Evolutionary conservation across 345 rosid genomes (phyloP).

Genomic region (Melastoma malabathricum): DNA sequence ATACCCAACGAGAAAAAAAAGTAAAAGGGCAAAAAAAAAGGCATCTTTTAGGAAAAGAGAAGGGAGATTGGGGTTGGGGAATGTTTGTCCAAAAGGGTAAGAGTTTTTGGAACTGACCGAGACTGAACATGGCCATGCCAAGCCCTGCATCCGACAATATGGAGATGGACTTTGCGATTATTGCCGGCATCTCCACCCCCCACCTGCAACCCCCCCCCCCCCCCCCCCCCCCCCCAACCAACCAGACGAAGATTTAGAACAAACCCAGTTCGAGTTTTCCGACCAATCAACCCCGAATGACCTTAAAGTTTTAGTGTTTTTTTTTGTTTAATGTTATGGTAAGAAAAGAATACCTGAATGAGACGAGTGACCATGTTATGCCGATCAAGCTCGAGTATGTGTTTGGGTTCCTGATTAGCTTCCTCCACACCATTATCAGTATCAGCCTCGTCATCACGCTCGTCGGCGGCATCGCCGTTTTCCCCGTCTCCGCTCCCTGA

Average conservation of each 20-base stretch:
- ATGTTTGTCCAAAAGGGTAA: not conserved
- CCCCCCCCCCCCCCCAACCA: too few species aligned
- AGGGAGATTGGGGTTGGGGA: not conserved
- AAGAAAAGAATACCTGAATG: conserved; percentile 37
- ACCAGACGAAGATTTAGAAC: conserved; percentile 4
- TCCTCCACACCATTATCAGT: conserved; percentile 92
- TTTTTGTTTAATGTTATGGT: not conserved
- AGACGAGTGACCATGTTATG: conserved; percentile 85
- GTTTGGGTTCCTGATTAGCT: conserved; percentile 87
- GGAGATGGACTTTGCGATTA: conserved; percentile 89
- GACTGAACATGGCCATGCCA: conserved; percentile 99
- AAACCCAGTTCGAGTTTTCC: not conserved
- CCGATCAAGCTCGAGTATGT: conserved; percentile 90
- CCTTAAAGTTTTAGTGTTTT: not conserved
- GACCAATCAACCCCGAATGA: not conserved
- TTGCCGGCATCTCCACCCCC: conserved; percentile 87
- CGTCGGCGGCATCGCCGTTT: conserved; percentile 46
- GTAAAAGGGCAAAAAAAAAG: conserved; percentile 1
- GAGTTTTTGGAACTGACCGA: conserved; percentile 52
- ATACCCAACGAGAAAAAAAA: conserved; percentile 8
- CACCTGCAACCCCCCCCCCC: conserved; percentile 44
- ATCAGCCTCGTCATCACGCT: conserved; percentile 59
- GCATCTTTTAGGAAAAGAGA: not conserved
- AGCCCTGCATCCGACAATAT: conserved; percentile 99
- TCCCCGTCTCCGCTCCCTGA: not conserved